Evolutionary conservation across 306 rosid genomes (phyloP).

Genomic region (Pyrus pyrifolia): DNA sequence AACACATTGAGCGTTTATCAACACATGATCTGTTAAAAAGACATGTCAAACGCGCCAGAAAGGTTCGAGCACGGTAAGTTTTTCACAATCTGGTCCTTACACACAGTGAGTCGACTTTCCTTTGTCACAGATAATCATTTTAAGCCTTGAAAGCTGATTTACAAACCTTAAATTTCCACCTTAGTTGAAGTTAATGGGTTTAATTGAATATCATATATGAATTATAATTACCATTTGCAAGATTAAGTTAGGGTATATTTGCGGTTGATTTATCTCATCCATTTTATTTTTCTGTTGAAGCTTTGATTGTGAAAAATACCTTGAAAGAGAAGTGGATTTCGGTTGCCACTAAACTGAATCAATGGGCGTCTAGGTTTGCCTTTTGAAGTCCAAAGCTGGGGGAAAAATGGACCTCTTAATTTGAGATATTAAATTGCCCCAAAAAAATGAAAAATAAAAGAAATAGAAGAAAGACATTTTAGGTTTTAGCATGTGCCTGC

Average conservation of each 20-base stretch:
- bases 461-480: neutral
- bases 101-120: neutral
- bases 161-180: neutral
- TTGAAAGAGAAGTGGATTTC: neutral
- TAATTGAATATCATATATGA: neutral
- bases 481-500: neutral
- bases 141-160: neutral
- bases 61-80: slow-evolving; percentile 68
- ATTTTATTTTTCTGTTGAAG: neutral
- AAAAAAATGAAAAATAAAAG: neutral
- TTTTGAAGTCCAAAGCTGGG: neutral
- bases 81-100: slow-evolving; percentile 1
- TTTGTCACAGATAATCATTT: neutral
- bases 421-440: neutral
- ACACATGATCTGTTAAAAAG: slow-evolving; percentile 52
- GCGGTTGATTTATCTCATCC: neutral
- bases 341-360: neutral
- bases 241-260: neutral
- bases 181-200: neutral
- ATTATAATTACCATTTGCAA: neutral
- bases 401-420: neutral
- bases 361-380: neutral
- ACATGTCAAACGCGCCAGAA: slow-evolving; percentile 78
- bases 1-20: slow-evolving; percentile 37
- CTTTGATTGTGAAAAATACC: neutral